These are phyloP conservation scores for Tricholoma terreum DNA, from an alignment of 768 basidiomycete species.

Conservation along the genomic window DNA sequence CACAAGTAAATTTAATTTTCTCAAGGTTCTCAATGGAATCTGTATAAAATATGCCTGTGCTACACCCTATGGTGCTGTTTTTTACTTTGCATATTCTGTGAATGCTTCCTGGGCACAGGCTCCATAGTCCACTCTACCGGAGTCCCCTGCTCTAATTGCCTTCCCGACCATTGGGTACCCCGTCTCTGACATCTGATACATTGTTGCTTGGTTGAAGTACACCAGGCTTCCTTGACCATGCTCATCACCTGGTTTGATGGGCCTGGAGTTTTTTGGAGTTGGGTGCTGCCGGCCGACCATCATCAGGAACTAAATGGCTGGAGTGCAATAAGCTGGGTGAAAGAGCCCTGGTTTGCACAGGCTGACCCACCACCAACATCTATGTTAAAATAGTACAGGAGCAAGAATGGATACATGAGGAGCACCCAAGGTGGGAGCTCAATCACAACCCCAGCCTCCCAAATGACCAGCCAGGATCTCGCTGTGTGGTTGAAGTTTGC, in stretches of 20 bases:
- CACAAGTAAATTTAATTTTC: too few species aligned
- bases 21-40: too few species aligned
- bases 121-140: background rate
- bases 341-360: background rate
- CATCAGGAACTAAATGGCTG: background rate
- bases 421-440: constrained; percentile 31
- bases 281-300: background rate
- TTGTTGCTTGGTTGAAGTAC: background rate
- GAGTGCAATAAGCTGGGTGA: constrained; percentile 10
- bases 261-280: background rate
- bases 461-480: constrained; percentile 31
- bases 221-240: background rate
- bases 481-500: constrained; percentile 18
- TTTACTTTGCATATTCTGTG: background rate
- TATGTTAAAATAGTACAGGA: constrained; percentile 34
- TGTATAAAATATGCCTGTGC: too few species aligned
- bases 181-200: background rate
- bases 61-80: too few species aligned
- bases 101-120: background rate
- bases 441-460: constrained; percentile 31
- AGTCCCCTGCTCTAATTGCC: background rate
- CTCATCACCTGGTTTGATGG: background rate
- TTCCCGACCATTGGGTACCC: background rate
- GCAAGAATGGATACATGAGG: constrained; percentile 28
- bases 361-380: constrained; percentile 22